phyloP scores from a whole-genome alignment of 192 early-diverging fungal species.

The Backusella westeae region DNA sequence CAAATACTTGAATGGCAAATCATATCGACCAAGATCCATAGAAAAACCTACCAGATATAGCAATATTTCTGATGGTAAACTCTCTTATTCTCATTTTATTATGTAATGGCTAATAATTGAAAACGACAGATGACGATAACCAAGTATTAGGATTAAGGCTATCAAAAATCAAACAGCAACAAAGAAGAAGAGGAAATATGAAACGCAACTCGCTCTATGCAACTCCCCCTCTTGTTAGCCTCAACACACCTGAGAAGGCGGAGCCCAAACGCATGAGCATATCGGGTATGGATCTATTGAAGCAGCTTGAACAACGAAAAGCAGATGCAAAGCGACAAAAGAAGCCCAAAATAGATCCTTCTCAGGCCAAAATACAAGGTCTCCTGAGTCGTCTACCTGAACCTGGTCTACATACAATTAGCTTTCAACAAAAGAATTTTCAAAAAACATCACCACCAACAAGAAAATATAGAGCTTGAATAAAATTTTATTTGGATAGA shows the following conservation, averaged over 20 bases:
- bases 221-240: background rate
- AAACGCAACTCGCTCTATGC: background rate
- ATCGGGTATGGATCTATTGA: slow-evolving; percentile 26
- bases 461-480: background rate
- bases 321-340: slow-evolving; percentile 8
- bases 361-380: slow-evolving; percentile 23
- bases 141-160: background rate
- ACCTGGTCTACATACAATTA: slow-evolving; percentile 15
- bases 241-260: background rate
- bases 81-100: too few species aligned
- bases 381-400: slow-evolving; percentile 18
- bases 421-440: slow-evolving; percentile 24
- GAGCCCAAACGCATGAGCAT: slow-evolving; percentile 15
- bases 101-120: background rate
- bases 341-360: slow-evolving; percentile 20
- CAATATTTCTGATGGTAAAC: background rate
- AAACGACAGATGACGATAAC: background rate
- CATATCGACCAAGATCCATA: background rate
- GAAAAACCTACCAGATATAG: background rate
- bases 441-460: background rate
- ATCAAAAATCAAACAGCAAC: background rate
- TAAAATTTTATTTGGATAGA: slow-evolving; percentile 37
- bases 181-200: background rate
- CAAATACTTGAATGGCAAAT: background rate
- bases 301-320: slow-evolving; percentile 21